phyloP scores from a whole-genome alignment of 257 asterid genomes.

The Mitragyna speciosa region DNA sequence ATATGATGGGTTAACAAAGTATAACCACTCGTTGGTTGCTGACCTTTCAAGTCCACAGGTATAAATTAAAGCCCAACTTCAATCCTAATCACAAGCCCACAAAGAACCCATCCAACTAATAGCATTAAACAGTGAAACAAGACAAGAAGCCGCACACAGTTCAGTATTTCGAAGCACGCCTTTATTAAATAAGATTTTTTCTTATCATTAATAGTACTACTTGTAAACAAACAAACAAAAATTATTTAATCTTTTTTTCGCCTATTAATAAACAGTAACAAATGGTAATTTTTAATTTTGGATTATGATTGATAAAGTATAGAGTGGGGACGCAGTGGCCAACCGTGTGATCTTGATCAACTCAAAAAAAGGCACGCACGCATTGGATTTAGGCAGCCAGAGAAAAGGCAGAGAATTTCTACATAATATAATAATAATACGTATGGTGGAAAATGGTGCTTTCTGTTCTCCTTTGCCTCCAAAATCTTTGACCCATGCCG shows the following conservation, averaged over 20 bases:
- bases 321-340: conserved; percentile 8
- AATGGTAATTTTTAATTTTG: background rate
- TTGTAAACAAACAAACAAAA: too few species aligned
- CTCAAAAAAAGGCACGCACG: conserved; percentile 31
- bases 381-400: conserved; percentile 7
- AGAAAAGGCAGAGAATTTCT: background rate
- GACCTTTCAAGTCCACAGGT: background rate
- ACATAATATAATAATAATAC: background rate
- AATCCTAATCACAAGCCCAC: background rate
- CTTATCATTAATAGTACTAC: background rate
- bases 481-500: conserved; percentile 22
- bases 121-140: background rate
- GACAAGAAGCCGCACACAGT: conserved; percentile 16
- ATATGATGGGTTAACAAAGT: too few species aligned
- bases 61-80: too few species aligned
- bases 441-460: background rate
- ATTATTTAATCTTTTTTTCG: background rate
- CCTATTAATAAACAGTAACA: background rate
- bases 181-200: background rate
- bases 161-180: background rate
- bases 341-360: conserved; percentile 48
- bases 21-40: too few species aligned
- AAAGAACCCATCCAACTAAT: background rate
- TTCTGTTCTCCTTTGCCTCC: conserved; percentile 12
- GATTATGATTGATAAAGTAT: background rate